Evolutionary conservation across 495 filamentous ascomycete species (phyloP), one percentile per base, ranked within the genome.

Genomic region (Clavariopsis aquatica): DNA sequence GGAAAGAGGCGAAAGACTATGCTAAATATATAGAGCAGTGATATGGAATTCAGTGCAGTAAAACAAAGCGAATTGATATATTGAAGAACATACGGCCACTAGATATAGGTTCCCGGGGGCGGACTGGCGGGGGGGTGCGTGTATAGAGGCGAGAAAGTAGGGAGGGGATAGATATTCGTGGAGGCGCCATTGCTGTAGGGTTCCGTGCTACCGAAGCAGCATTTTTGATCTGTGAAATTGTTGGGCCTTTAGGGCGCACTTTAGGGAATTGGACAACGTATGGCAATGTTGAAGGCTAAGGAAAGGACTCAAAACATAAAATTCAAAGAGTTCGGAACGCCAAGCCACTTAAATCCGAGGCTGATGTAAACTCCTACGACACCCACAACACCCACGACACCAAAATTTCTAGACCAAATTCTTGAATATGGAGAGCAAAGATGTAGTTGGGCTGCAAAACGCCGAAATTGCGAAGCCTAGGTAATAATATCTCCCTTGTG

Each of bases 301-400:
- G 19, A 23, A 6, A 12, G 19, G 12, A 22, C 54, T 57, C 36
- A 5, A 58, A 41, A 23, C 5, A 6, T 10, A 23, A 59, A 23
- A 24, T 59, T 59, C 56, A 10, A n/a, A 36, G 24, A 38, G 5
- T 22, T 43, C 49, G 36, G 54, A 58, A 53, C 23, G 62, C 62
- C 62, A 64, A 64, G 62, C 20, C 41, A 17, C 26, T 62, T 53
- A 54, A 41, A 28, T 54, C 58, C 58, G 58, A 13, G n/a, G 58
- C 12, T 9, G 17, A 4, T 52, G 5, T 29, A 6, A n/a, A 15
- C 49, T 36, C 47, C 12, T 54, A 54, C 24, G 12, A 13, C 49
- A 23, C 4, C 23, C 13, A 7, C 49, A 52, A 47, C 43, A 17
- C 49, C 20, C 49, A 9, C 4, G 27, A 29, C 31, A 34, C 6